Evolutionary conservation across 495 filamentous ascomycete genomes (phyloP), one percentile per base, ranked within the genome.

Genomic region (Penicillium malachiteum): DNA sequence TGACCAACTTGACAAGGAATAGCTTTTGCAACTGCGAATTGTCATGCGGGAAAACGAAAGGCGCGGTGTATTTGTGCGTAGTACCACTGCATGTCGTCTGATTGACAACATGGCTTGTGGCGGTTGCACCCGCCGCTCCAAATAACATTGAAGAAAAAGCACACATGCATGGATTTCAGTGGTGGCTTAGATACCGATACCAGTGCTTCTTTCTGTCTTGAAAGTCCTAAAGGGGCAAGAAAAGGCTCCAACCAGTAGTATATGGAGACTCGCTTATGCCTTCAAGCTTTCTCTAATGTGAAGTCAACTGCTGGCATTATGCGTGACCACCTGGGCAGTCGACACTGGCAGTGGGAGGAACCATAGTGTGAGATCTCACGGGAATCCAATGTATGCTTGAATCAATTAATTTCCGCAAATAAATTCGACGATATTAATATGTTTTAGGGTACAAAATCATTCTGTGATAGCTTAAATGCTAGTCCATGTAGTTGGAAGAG

Each of bases 21-120:
- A 55, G 21, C 21, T 26, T 26, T 26, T 26, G 21, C 21, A 26
- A 4, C 21, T 26, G 21, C 21, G 4, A 4, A 26, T 1, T 26
- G 21, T 26, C 21, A 26, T 26, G 4, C 21, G 21, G 21, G 21
- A 26, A 76, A 81, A 4, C 89, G 87, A 59, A 85, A 92, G 92
- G 81, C 42, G 82, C 77, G 52, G 87, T 71, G 68, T 91, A 91
- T 11, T 78, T 74, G 65, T 88, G 92, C 0, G 68, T 72, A 58
- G 84, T 75, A 34, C 85, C 83, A 54, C 81, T 83, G 65, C 89
- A 92, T 35, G 75, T 79, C 11, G 82, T 82, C 51, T 77, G 63
- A 56, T 80, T 82, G 17, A 83, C 80, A 42, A 71, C 54, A 46
- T 55, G 31, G 9, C 54, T 50, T 26, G 60, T 61, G 0, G 48